Base-by-base conservation (phyloP, 2,329 filamentous ascomycete species). In the Diaporthe caulivora region DNA sequence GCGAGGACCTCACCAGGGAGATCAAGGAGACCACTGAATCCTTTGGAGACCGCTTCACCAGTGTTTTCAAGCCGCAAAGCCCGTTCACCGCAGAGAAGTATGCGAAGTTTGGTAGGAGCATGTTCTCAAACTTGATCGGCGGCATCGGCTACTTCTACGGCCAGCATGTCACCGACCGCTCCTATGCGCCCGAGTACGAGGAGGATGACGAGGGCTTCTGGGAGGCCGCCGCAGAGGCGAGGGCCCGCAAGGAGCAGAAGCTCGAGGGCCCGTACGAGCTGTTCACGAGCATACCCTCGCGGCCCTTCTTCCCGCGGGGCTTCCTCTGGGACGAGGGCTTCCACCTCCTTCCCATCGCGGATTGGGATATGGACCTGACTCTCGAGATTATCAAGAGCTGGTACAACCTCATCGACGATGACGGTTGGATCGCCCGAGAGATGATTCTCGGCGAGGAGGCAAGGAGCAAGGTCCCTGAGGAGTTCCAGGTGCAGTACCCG, bases 301-400 rank as follows among this genome's bases (percentile, higher is more conserved):
- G 97, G 6, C 94, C 97, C 0, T 99, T 99, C 86, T 99, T 99
- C 84, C 97, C 97, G 1, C 90, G 97, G 75, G 97, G 97, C 0
- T 99, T 99, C 82, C 87, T 98, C 5, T 99, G 97, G 97, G 97
- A 99, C 79, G 97, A 99, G 82, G 97, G 97, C 0, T 99, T 98
- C 84, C 97, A 99, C 80, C 87, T 99, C 47, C 86, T 98, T 62
- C 95, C 95, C 1, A 92, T 99, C 70, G 89, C 95, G 26, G 96
- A 99, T 77, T 99, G 95, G 94, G 97, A 99, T 81, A 91, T 95
- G 69, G 95, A 98, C 80, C 88, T 98, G 68, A 92, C 94, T 3
- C 85, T 93, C 40, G 95, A 98, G 76, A 95, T 99, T 76, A 90
- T 98, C 75, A 94, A 93, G 84, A 98, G 94, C 83, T 99, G 97